Percentiles rank a stretch among this genome's conserved stretches.
phyloP scores from a whole-genome alignment of 75 land plant genomes.

The Pinus tabuliformis region DNA sequence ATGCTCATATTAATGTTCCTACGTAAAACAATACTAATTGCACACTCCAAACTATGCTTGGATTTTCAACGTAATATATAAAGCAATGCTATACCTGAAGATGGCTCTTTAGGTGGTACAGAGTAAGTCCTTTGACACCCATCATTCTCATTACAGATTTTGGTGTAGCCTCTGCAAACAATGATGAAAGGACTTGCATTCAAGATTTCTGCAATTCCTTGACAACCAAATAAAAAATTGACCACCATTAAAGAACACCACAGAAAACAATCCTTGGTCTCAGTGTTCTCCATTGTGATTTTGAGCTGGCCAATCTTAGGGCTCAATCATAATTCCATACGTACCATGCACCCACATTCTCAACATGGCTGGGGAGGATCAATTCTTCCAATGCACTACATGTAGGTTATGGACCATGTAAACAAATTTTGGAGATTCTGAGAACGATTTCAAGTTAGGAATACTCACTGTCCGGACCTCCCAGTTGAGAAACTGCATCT shows the following conservation, averaged over 20 bases:
- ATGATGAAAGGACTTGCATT: slow-evolving; percentile 2
- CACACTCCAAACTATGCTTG: not conserved
- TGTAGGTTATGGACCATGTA: not conserved
- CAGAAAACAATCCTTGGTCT: not conserved
- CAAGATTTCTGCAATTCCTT: not conserved
- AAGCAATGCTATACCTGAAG: slow-evolving; percentile 50
- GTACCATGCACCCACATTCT: too few relatives aligned
- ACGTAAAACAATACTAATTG: not conserved
- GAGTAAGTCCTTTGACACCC: slow-evolving; percentile 80
- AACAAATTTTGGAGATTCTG: not conserved
- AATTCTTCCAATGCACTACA: not conserved
- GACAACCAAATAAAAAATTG: not conserved
- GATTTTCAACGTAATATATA: not conserved
- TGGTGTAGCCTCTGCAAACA: slow-evolving; percentile 74
- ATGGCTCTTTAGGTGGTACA: slow-evolving; percentile 87
- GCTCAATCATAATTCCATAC: not conserved
- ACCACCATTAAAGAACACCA: not conserved
- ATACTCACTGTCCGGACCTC: slow-evolving; percentile 79
- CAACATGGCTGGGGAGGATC: not conserved
- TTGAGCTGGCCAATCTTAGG: not conserved
- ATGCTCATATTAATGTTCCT: too few relatives aligned
- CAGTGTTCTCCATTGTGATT: too few relatives aligned
- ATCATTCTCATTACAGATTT: slow-evolving; percentile 79
- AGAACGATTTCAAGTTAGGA: not conserved
- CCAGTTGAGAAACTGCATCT: slow-evolving; percentile 74